Evolutionary conservation across 257 asterid species (phyloP).

Genomic region (Gynochthodes officinalis): DNA sequence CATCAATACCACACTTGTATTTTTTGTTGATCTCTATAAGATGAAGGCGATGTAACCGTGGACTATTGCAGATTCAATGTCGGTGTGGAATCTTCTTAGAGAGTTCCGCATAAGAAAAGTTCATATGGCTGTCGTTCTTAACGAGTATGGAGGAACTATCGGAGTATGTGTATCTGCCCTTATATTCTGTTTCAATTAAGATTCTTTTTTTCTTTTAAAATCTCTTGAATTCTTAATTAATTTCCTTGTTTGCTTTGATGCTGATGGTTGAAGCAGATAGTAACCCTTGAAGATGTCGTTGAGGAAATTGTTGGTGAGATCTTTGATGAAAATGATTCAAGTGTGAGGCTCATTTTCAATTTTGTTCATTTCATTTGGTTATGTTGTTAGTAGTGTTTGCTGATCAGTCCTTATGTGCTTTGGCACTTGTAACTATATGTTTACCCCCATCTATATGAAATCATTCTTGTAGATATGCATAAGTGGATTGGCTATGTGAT

Average conservation of each 20-base stretch:
- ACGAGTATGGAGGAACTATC: constrained; percentile 97
- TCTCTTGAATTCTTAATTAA: not conserved
- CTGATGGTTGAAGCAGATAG: constrained; percentile 55
- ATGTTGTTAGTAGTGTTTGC: not conserved
- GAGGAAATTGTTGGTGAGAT: constrained; percentile 99
- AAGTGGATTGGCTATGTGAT: not conserved
- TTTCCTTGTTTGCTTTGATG: constrained; percentile 4
- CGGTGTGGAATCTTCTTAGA: constrained; percentile 99
- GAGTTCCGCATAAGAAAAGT: constrained; percentile 99
- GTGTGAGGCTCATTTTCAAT: constrained; percentile 45
- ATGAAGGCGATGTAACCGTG: constrained; percentile 8
- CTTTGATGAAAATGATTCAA: constrained; percentile 96
- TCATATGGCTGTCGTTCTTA: constrained; percentile 99
- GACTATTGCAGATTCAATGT: constrained; percentile 85
- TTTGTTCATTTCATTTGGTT: not conserved
- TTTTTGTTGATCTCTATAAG: not conserved
- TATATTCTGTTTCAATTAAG: constrained; percentile 11
- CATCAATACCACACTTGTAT: not conserved
- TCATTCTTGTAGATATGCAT: not conserved
- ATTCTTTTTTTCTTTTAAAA: constrained; percentile 2
- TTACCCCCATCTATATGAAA: not conserved
- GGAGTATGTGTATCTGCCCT: constrained; percentile 61
- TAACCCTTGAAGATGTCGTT: constrained; percentile 98
- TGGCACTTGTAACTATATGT: not conserved
- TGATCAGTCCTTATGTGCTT: not conserved